Conservation (phyloP, 2,329 filamentous ascomycete species). For the Coniochaeta ligniaria region DNA sequence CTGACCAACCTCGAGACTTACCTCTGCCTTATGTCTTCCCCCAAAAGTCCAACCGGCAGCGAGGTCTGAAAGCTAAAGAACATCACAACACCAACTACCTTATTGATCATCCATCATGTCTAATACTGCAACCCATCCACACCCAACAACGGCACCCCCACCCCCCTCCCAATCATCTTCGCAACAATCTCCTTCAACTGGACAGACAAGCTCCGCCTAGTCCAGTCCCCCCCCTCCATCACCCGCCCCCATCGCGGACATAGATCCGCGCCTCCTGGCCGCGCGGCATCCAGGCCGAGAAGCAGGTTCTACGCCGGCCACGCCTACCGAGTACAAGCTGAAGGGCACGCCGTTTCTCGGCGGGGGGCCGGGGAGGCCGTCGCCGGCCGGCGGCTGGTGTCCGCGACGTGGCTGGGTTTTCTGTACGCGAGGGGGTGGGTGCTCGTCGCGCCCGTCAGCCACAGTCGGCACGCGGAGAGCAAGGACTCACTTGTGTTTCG, state of each 20-base stretch:
- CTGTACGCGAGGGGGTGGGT: slow-evolving; percentile 12
- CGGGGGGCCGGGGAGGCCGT: slow-evolving; percentile 7
- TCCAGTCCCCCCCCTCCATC: slow-evolving; percentile 13
- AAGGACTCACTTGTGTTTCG: slow-evolving; percentile 15
- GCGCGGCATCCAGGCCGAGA: slow-evolving; percentile 12
- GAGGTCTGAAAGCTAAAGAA: too few species aligned
- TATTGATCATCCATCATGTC: background rate
- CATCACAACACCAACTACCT: background rate
- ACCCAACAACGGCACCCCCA: background rate
- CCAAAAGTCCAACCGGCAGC: too few species aligned
- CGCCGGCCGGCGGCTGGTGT: slow-evolving; percentile 12
- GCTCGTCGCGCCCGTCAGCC: slow-evolving; percentile 7
- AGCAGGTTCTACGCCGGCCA: background rate
- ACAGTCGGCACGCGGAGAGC: slow-evolving; percentile 7
- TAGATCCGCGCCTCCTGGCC: slow-evolving; percentile 14
- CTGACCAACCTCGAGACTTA: background rate
- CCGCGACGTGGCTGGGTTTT: slow-evolving; percentile 13
- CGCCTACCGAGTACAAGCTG: slow-evolving; percentile 14
- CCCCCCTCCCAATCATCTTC: background rate
- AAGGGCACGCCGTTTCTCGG: slow-evolving; percentile 11
- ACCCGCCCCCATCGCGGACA: slow-evolving; percentile 7
- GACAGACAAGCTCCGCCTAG: slow-evolving; percentile 13
- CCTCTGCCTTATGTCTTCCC: background rate
- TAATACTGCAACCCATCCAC: too few species aligned
- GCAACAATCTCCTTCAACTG: slow-evolving; percentile 14